phyloP scores from a whole-genome alignment of 1,139 yeast species.

The Ashbya aceris region DNA sequence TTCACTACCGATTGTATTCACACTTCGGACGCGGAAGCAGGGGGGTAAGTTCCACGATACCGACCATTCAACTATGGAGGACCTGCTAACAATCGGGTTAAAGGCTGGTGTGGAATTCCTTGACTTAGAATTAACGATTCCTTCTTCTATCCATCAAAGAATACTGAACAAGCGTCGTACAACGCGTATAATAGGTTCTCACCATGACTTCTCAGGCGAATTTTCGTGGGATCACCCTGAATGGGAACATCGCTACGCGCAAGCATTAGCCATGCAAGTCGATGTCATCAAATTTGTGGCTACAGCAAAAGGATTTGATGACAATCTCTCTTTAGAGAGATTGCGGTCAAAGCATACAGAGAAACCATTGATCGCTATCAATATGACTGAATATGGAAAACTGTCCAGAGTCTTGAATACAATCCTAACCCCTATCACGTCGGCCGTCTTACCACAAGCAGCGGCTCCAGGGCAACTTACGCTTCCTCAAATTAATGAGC shows the following conservation, averaged over 20 bases:
- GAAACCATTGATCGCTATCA: conserved; percentile 73
- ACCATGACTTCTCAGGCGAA: conserved; percentile 59
- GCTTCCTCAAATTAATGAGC: conserved; percentile 49
- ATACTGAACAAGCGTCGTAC: conserved; percentile 42
- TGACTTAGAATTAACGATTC: conserved; percentile 44
- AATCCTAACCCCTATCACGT: conserved; percentile 77
- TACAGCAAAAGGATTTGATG: conserved; percentile 51
- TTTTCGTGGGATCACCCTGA: conserved; percentile 58
- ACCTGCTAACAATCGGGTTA: conserved; percentile 52
- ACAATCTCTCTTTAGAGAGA: conserved; percentile 60
- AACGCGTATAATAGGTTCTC: conserved; percentile 74
- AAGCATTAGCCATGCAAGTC: conserved; percentile 55
- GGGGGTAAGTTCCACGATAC: conserved; percentile 73
- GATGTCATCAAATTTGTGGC: conserved; percentile 85
- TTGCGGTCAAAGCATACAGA: conserved; percentile 48
- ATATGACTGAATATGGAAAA: conserved; percentile 70
- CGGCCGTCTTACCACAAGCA: conserved; percentile 48
- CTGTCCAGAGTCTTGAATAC: conserved; percentile 70
- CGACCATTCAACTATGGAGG: conserved; percentile 39
- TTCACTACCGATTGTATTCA: conserved; percentile 66
- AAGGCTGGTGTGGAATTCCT: conserved; percentile 54
- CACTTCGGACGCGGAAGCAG: conserved; percentile 68
- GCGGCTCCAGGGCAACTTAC: conserved; percentile 77
- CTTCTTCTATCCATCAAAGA: conserved; percentile 31
- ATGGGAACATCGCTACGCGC: conserved; percentile 65